phyloP scores from a whole-genome alignment of 495 filamentous ascomycete genomes.

The Cercophora scortea region DNA sequence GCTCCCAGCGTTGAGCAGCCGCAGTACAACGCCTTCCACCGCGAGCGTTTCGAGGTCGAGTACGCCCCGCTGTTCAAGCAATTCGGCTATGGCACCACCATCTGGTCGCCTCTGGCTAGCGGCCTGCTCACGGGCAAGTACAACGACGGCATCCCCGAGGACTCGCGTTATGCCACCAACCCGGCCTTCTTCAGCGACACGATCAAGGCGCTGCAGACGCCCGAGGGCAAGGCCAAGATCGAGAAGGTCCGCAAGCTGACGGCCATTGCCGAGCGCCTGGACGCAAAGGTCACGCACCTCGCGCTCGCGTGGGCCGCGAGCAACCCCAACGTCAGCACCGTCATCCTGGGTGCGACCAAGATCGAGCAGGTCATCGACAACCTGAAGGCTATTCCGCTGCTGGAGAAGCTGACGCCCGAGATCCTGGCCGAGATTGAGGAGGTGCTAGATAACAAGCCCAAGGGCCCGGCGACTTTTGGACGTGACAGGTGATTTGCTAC shows the following conservation, averaged over 20 bases:
- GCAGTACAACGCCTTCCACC: slow-evolving; percentile 68
- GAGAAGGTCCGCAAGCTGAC: slow-evolving; percentile 44
- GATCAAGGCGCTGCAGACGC: slow-evolving; percentile 26
- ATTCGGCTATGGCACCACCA: slow-evolving; percentile 62
- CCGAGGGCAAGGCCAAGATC: slow-evolving; percentile 27
- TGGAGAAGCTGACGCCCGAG: slow-evolving; percentile 59
- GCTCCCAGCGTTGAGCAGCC: slow-evolving; percentile 82
- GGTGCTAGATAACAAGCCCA: slow-evolving; percentile 25
- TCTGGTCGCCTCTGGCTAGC: slow-evolving; percentile 60
- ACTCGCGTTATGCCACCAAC: slow-evolving; percentile 45
- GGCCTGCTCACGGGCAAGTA: slow-evolving; percentile 77
- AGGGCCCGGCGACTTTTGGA: slow-evolving; percentile 9
- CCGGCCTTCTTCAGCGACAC: slow-evolving; percentile 31
- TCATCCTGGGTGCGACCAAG: slow-evolving; percentile 66
- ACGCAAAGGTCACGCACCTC: slow-evolving; percentile 48
- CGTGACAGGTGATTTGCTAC: slow-evolving; percentile 5
- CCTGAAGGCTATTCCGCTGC: slow-evolving; percentile 52
- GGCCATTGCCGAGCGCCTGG: slow-evolving; percentile 59
- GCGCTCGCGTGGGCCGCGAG: slow-evolving; percentile 68
- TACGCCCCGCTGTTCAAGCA: slow-evolving; percentile 57
- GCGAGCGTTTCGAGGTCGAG: slow-evolving; percentile 70
- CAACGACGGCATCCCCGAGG: slow-evolving; percentile 56
- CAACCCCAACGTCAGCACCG: slow-evolving; percentile 65
- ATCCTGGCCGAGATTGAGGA: slow-evolving; percentile 64
- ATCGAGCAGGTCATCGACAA: slow-evolving; percentile 65